These are phyloP conservation scores for Basipetospora chlamydospora DNA, from an alignment of 2,329 filamentous ascomycete species.

Conservation along the genomic window DNA sequence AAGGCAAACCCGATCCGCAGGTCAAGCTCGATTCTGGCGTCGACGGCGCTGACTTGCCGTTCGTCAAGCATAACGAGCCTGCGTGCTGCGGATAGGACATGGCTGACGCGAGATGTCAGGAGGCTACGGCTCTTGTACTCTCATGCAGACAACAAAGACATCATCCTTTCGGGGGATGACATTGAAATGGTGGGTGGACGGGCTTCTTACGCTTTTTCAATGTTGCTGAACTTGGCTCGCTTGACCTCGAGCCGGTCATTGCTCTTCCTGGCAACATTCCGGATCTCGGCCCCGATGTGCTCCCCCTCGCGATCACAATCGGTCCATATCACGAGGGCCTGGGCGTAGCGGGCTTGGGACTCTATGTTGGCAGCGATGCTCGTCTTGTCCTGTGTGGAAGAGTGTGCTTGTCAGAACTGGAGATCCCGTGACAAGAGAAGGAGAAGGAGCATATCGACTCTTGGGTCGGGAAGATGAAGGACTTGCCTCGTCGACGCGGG, in stretches of 20 bases:
- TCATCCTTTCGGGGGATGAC: too few relatives aligned
- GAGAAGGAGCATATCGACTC: background rate
- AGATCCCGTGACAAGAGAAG: too few relatives aligned
- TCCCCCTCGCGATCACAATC: conserved; percentile 97
- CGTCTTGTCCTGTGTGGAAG: conserved; percentile 50
- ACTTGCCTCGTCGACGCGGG: conserved; percentile 49
- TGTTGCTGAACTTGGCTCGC: conserved; percentile 87
- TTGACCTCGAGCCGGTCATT: conserved; percentile 67
- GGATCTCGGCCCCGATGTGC: conserved; percentile 86
- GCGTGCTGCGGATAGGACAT: conserved; percentile 72
- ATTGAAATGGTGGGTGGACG: too few relatives aligned
- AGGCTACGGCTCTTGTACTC: too few relatives aligned
- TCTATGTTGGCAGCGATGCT: conserved; percentile 75
- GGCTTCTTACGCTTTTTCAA: conserved; percentile 58
- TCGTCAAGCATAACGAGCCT: conserved; percentile 69
- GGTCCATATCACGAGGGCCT: conserved; percentile 87
- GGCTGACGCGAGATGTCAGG: conserved; percentile 46
- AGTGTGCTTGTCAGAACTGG: too few relatives aligned
- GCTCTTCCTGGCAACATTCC: conserved; percentile 59
- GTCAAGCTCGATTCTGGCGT: conserved; percentile 82
- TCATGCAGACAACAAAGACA: too few relatives aligned
- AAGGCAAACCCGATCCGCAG: conserved; percentile 85
- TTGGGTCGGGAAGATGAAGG: background rate
- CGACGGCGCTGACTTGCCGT: conserved; percentile 72
- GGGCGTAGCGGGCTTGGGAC: conserved; percentile 56